Conservation (phyloP, 306 rosid genomes). For the Notholithocarpus densiflorus region DNA sequence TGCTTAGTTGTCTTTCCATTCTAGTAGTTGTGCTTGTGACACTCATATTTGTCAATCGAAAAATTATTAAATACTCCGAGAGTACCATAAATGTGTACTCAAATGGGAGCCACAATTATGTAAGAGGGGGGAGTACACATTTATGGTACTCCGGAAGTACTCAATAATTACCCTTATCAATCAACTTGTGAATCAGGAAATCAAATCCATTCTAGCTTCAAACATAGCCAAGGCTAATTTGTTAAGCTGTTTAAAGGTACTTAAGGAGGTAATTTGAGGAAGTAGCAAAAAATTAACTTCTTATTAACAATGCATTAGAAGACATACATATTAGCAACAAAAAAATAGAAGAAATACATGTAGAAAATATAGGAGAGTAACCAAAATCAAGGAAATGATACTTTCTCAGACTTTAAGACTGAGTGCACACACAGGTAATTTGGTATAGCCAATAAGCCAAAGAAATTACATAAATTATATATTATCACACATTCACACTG, state of each 20-base stretch:
- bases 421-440: neutral
- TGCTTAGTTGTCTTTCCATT: no score
- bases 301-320: neutral
- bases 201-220: neutral
- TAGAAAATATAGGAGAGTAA: neutral
- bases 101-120: no score
- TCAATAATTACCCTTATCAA: no score
- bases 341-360: neutral
- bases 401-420: neutral
- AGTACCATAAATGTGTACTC: rapidly evolving
- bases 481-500: neutral
- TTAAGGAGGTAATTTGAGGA: neutral
- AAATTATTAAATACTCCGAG: no score
- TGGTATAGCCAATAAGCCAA: neutral
- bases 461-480: neutral
- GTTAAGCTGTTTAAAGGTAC: neutral
- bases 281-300: neutral
- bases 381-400: neutral
- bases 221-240: neutral
- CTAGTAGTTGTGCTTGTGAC: no score
- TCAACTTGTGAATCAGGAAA: no score
- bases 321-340: neutral
- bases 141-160: no score
- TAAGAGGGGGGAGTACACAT: neutral
- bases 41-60: no score